Evolutionary conservation across 208 protist species (phyloP), one percentile per base, ranked within the genome.

Genomic region (Leishmania tropica): DNA sequence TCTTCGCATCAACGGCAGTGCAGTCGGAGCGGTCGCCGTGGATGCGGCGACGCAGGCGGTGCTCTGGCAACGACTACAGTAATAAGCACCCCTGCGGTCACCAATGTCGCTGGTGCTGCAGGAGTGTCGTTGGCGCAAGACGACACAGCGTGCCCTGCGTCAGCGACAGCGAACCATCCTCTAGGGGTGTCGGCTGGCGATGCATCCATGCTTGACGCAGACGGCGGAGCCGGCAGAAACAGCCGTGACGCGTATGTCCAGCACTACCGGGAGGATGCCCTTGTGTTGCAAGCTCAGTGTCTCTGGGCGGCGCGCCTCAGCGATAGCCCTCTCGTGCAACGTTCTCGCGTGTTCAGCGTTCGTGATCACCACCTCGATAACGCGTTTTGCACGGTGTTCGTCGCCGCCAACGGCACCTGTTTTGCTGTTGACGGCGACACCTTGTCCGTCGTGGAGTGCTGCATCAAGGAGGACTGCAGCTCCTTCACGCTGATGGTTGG

Each of bases 401-500:
- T 96, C 17, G 81, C 88, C 1, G 88, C 86, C 3, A 90, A 90
- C 73, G 94, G 94, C 4, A 92, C 83, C 1, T 94, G 93, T 80
- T 95, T 89, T 76, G 85, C 85, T 11, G 71, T 96, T 45, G 87
- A 95, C 79, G 76, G 87, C 40, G 85, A 86, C 78, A 87, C 75
- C 60, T 68, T 80, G 47, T 79, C 80, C 24, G 81, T 85, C 7
- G 88, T 95, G 70, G 86, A 92, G 87, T 96, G 89, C 81, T 81
- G 73, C 58, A 88, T 96, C 31, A 90, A 87, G 81, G 78, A 88
- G 28, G 93, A 95, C 80, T 93, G 88, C 86, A 91, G 87, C 75
- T 92, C 90, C 68, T 97, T 96, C 86, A 93, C 93, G 19, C 78
- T 96, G 13, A 89, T 92, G 81, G 83, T 80, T 0, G 88, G 83